phyloP scores from a whole-genome alignment of 2,329 filamentous ascomycete species.

The Penicillium janthinellum region DNA sequence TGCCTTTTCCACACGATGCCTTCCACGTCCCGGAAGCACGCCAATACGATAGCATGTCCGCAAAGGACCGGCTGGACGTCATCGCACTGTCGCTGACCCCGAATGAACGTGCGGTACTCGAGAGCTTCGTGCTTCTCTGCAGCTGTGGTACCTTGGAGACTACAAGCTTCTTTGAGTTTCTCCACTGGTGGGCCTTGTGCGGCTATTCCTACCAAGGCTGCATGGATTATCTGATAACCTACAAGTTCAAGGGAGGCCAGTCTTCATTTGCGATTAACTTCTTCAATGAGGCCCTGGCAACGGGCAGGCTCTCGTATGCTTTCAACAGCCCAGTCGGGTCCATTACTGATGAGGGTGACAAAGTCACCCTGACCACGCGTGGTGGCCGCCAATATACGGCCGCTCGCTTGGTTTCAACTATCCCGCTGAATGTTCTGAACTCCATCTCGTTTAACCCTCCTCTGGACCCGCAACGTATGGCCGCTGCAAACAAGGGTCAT shows the following conservation, averaged over 20 bases:
- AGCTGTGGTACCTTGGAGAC: slow-evolving; percentile 49
- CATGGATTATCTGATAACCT: slow-evolving; percentile 45
- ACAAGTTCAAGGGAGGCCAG: slow-evolving; percentile 50
- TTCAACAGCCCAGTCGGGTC: slow-evolving; percentile 45
- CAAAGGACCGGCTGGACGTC: slow-evolving; percentile 46
- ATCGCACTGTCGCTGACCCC: slow-evolving; percentile 44
- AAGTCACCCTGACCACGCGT: slow-evolving; percentile 39
- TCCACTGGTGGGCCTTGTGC: slow-evolving; percentile 53
- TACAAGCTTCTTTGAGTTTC: slow-evolving; percentile 50
- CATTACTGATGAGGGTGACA: slow-evolving; percentile 31
- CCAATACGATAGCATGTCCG: slow-evolving; percentile 46
- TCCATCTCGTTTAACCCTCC: slow-evolving; percentile 47
- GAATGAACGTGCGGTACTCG: slow-evolving; percentile 45
- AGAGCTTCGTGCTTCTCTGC: slow-evolving; percentile 47
- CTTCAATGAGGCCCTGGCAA: slow-evolving; percentile 47
- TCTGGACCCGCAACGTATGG: slow-evolving; percentile 37
- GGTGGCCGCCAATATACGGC: slow-evolving; percentile 34
- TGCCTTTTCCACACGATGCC: slow-evolving; percentile 47
- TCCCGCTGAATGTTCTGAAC: slow-evolving; percentile 51
- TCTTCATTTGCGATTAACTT: slow-evolving; percentile 50
- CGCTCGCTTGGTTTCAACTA: slow-evolving; percentile 43
- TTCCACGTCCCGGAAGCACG: slow-evolving; percentile 36
- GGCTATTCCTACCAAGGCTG: slow-evolving; percentile 47
- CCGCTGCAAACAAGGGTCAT: slow-evolving; percentile 45
- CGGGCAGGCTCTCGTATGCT: slow-evolving; percentile 44